Evolutionary conservation across 345 rosid species (phyloP), one percentile per base, ranked within the genome.

Genomic region (Kandelia obovata): DNA sequence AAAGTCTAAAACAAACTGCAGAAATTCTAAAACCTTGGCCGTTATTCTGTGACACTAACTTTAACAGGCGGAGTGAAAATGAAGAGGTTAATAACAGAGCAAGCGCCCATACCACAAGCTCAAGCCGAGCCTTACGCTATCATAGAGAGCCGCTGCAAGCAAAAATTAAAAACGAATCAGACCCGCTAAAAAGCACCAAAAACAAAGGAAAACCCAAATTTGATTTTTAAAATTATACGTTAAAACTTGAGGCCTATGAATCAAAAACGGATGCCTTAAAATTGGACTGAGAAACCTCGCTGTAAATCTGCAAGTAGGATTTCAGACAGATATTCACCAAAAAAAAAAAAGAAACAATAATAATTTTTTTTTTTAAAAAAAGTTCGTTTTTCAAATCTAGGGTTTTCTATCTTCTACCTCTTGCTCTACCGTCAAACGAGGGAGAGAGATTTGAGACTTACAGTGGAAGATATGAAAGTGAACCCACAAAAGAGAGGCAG

Each of bases 361-460:
- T 20, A 37, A 21, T 21, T 21, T 21, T 21, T 21, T 21, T 21
- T 21, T 43, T 70, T 13, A n/a, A 69, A 66, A 31, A 32, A 64
- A 34, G 70, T 66, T 55, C 5, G 16, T 55, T 3, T 55, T 26
- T 55, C 27, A 7, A 23, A 7, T 55, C 49, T 66, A 72, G 64
- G 64, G 65, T 72, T 59, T 47, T 32, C 26, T 16, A 26, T 26
- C 58, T 55, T 55, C 25, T n/a, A 23, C 25, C 28, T 23, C 5
- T 23, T 5, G 27, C 58, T 55, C 58, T 23, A 55, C 58, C 58
- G 58, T 26, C 27, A n/a, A n/a, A 10, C 28, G 13, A 55, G 27
- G 23, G 58, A 72, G 47, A 58, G 64, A 63, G 88, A 82, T 71
- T 84, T 39, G 77, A 68, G 65, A 81, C 86, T 81, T 76, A 85